These are phyloP conservation scores for Discostella pseudostelligera DNA, from an alignment of 108 stramenopile species.

Conservation along the genomic window DNA sequence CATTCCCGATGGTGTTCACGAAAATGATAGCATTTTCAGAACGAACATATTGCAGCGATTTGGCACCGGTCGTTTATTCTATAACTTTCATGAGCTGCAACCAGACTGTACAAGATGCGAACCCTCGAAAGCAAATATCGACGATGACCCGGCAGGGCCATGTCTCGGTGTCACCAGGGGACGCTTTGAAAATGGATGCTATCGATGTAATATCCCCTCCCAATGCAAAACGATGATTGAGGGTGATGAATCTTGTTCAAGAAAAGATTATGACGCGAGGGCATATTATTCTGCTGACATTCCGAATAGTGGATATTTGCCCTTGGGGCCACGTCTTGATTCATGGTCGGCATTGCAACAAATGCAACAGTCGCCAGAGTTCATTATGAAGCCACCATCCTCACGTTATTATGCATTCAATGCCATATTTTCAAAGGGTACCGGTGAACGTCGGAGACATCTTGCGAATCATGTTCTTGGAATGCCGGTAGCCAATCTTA, in stretches of 20 bases:
- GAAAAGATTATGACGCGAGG: conserved; percentile 12
- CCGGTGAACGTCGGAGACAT: conserved; percentile 12
- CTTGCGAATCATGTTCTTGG: conserved; percentile 7
- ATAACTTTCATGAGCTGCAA: too few species aligned
- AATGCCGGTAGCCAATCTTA: background rate
- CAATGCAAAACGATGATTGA: conserved; percentile 26
- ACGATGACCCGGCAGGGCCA: too few species aligned
- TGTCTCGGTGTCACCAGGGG: background rate
- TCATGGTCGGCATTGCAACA: conserved; percentile 18
- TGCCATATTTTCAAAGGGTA: conserved; percentile 35
- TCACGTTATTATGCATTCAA: conserved; percentile 27
- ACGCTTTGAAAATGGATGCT: background rate
- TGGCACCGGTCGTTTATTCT: conserved; percentile 11
- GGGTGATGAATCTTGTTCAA: conserved; percentile 35
- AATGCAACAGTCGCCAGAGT: background rate
- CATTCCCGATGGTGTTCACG: too few species aligned
- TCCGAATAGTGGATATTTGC: conserved; percentile 14
- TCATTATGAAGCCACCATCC: conserved; percentile 7
- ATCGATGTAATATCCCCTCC: background rate
- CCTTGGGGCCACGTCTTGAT: conserved; percentile 34
- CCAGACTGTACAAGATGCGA: too few species aligned
- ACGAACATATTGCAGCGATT: background rate
- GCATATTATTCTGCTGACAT: conserved; percentile 8
- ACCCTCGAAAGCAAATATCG: too few species aligned
- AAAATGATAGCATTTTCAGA: too few species aligned